A percentile compares a stretch with the other conserved stretches of the same genome.
Conservation (phyloP, 179 eudicot genomes). For the Sideroxylon spinosum region DNA sequence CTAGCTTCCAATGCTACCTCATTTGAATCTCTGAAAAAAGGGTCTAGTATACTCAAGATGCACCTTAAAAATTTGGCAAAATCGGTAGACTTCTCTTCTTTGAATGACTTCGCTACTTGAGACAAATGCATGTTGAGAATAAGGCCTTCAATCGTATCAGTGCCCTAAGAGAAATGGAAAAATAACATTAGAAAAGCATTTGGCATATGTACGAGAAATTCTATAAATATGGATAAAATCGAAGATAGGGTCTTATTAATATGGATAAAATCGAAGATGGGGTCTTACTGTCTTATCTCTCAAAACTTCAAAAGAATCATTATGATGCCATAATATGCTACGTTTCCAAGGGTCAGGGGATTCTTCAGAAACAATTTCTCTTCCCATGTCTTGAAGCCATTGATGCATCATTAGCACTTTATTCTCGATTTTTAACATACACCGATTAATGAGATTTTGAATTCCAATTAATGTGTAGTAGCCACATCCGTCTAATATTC, state of each 20-base stretch:
- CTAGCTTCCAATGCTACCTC: background rate
- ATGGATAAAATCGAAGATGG: too few relatives aligned
- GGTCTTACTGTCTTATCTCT: background rate
- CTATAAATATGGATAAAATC: background rate
- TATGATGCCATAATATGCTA: conserved; percentile 15
- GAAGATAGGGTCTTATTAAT: too few relatives aligned
- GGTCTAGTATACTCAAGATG: background rate
- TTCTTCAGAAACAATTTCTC: conserved; percentile 12
- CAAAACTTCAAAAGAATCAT: background rate
- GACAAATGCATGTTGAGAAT: background rate
- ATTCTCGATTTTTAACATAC: background rate
- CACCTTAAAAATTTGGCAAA: too few relatives aligned
- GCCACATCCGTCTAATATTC: conserved; percentile 9
- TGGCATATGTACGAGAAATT: background rate
- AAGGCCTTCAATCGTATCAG: background rate
- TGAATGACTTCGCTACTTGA: too few relatives aligned
- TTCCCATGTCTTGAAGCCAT: conserved; percentile 16
- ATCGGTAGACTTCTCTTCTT: background rate
- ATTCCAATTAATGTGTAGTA: conserved; percentile 8
- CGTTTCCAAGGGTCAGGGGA: background rate
- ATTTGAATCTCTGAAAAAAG: background rate
- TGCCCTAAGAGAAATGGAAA: background rate
- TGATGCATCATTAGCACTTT: conserved; percentile 19
- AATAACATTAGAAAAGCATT: too few relatives aligned
- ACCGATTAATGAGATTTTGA: background rate